These are phyloP conservation scores for Citrus unshiu DNA, from an alignment of 345 rosid genomes.

Conservation along the genomic window DNA sequence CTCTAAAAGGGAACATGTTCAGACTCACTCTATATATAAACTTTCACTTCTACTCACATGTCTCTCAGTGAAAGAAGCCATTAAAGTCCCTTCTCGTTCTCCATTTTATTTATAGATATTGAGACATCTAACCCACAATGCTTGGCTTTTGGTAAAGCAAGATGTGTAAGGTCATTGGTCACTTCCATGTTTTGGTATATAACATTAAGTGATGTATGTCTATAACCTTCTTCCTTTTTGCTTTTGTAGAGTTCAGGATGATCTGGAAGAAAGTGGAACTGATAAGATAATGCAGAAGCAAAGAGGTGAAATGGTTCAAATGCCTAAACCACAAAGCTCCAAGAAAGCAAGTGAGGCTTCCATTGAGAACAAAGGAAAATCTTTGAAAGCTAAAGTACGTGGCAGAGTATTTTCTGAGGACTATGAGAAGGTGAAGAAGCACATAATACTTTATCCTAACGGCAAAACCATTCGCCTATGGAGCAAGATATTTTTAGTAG, in stretches of 20 bases:
- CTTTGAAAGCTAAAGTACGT: slow-evolving; percentile 4
- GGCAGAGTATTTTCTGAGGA: slow-evolving; percentile 18
- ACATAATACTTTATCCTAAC: not conserved
- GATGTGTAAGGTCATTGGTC: not conserved
- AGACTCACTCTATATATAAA: not conserved
- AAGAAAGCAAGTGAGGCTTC: not conserved
- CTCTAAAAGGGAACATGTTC: not conserved
- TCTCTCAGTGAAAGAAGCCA: not conserved
- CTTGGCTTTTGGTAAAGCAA: not conserved
- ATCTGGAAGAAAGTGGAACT: not conserved
- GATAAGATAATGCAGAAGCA: not conserved
- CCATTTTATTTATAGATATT: not conserved
- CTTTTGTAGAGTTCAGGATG: not conserved
- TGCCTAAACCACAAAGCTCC: not conserved
- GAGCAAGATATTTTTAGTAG: slow-evolving; percentile 13
- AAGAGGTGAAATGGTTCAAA: not conserved
- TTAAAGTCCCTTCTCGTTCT: not conserved
- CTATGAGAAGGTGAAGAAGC: not conserved
- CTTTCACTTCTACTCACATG: not conserved
- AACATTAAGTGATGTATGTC: not conserved
- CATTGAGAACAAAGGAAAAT: not conserved
- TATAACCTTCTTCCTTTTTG: not conserved
- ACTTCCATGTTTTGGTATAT: too few species aligned
- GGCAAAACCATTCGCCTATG: slow-evolving; percentile 4
- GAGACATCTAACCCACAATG: not conserved